Evolutionary conservation across 2,329 filamentous ascomycete genomes (phyloP).

Genomic region (Massarina eburnea): DNA sequence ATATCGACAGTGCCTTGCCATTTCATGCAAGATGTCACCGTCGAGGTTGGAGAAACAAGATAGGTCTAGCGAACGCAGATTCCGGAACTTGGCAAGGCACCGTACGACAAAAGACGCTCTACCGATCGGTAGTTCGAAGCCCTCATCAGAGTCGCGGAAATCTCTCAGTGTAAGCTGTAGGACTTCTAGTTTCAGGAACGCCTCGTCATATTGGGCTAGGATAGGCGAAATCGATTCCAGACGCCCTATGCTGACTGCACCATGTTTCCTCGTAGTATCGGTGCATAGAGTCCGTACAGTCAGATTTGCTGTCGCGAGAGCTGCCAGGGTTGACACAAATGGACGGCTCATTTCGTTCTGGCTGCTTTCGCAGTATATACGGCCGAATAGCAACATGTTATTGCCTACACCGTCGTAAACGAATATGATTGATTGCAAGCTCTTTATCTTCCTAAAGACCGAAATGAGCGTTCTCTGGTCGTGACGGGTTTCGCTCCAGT

Average conservation of each 20-base stretch:
- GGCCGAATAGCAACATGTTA: conserved; percentile 7
- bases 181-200: conserved; percentile 12
- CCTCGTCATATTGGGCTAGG: conserved; percentile 9
- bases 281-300: conserved; percentile 11
- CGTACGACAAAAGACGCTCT: conserved; percentile 29
- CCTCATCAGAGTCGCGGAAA: conserved; percentile 25
- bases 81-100: conserved; percentile 26
- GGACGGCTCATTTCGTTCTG: conserved; percentile 25
- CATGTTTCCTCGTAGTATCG: conserved; percentile 8
- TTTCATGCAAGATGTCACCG: conserved; percentile 20
- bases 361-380: conserved; percentile 19
- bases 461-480: conserved; percentile 21
- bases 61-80: conserved; percentile 19
- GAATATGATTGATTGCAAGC: conserved; percentile 17
- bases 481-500: conserved; percentile 29
- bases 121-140: conserved; percentile 21
- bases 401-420: conserved; percentile 17
- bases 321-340: conserved; percentile 17
- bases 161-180: conserved; percentile 29
- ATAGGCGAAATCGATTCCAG: conserved; percentile 16
- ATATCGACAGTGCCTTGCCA: conserved; percentile 24
- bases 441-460: conserved; percentile 19
- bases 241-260: conserved; percentile 19
- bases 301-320: conserved; percentile 14
- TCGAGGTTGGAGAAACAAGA: conserved; percentile 30